phyloP scores from a whole-genome alignment of 192 early-diverging fungal species.

The Coemansia pectinata region DNA sequence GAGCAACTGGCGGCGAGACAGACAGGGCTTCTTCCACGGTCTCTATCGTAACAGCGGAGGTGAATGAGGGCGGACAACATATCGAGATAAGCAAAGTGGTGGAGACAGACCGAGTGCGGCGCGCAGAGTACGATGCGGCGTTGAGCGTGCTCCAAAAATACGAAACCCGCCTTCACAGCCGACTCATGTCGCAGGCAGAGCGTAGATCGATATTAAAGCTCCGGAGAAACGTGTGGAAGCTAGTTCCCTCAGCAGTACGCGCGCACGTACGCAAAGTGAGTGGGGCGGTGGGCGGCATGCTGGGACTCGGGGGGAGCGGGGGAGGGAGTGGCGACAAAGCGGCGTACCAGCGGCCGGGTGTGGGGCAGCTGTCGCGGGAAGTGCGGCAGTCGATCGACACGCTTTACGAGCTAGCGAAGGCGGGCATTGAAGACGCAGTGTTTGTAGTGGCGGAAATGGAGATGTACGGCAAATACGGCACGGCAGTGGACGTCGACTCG shows the following conservation, averaged over 20 bases:
- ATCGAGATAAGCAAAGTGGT: background rate
- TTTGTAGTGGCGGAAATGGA: conserved; percentile 71
- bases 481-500: conserved; percentile 56
- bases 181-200: background rate
- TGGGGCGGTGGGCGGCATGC: background rate
- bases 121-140: conserved; percentile 7
- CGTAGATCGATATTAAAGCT: conserved; percentile 1
- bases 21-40: background rate
- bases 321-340: background rate
- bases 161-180: conserved; percentile 1
- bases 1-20: background rate
- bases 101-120: background rate
- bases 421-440: conserved; percentile 3
- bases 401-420: conserved; percentile 11
- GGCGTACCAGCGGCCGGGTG: background rate
- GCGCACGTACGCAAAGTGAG: conserved; percentile 3
- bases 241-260: conserved; percentile 11
- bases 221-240: conserved; percentile 8
- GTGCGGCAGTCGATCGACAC: conserved; percentile 16
- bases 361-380: background rate
- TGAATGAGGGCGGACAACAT: background rate
- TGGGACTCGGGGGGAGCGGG: background rate
- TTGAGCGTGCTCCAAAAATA: conserved; percentile 16
- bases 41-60: background rate
- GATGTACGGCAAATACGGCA: conserved; percentile 66